These are phyloP conservation scores for Rhytidiadelphus loreus DNA, from an alignment of 225 moss, liverwort and hornwort genomes.

Conservation along the genomic window DNA sequence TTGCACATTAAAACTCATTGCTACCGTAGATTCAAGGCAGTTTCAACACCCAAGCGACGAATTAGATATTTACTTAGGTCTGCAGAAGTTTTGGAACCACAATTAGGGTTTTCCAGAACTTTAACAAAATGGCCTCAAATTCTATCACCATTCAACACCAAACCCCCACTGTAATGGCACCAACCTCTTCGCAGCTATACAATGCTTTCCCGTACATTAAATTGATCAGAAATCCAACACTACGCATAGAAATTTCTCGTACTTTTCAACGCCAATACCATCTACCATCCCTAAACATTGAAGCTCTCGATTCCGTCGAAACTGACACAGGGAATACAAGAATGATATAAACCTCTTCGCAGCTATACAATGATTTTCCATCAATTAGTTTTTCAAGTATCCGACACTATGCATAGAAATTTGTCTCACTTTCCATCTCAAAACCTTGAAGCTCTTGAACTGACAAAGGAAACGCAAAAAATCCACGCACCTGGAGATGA, in stretches of 20 bases:
- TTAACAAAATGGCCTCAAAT: not conserved
- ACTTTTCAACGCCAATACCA: not conserved
- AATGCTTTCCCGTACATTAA: not conserved
- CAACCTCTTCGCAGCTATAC: not conserved
- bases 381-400: not conserved
- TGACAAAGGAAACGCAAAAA: not conserved
- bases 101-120: not conserved
- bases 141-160: not conserved
- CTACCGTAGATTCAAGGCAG: not conserved
- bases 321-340: not conserved
- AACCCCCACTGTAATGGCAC: not conserved
- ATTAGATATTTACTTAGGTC: not conserved
- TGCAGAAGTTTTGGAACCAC: not conserved
- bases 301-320: not conserved
- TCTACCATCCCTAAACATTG: not conserved
- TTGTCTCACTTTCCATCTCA: not conserved
- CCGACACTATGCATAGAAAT: not conserved
- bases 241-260: not conserved
- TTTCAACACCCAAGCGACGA: not conserved
- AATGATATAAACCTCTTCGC: not conserved
- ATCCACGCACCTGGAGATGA: constrained; percentile 26
- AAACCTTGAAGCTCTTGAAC: not conserved
- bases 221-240: not conserved
- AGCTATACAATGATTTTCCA: not conserved
- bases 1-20: not conserved